phyloP scores from a whole-genome alignment of 306 rosid species.

The Lithocarpus polystachyus region DNA sequence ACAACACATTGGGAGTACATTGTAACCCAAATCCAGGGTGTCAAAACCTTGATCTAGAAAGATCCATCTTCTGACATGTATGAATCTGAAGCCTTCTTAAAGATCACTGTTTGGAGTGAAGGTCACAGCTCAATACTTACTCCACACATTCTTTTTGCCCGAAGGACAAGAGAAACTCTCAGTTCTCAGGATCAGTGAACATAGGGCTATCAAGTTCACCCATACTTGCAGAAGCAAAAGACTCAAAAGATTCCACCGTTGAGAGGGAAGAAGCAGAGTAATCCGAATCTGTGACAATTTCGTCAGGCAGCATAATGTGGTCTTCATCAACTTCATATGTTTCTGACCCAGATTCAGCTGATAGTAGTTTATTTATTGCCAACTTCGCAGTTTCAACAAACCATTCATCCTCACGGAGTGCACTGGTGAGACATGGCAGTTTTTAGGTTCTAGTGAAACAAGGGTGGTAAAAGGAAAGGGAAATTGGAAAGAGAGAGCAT shows the following conservation, averaged over 20 bases:
- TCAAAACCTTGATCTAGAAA: background rate
- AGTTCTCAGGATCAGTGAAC: slow-evolving; percentile 57
- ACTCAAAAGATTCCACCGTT: slow-evolving; percentile 58
- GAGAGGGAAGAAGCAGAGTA: slow-evolving; percentile 77
- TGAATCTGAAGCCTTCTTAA: background rate
- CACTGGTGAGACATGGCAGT: slow-evolving; percentile 41
- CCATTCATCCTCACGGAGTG: slow-evolving; percentile 96
- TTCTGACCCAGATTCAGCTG: slow-evolving; percentile 77
- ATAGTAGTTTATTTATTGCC: slow-evolving; percentile 72
- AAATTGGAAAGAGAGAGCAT: slow-evolving; percentile 11
- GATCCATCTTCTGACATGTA: background rate
- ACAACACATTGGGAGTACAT: background rate
- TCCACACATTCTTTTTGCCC: background rate
- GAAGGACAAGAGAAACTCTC: slow-evolving; percentile 4
- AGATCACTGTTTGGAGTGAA: background rate
- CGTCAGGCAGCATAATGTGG: slow-evolving; percentile 55
- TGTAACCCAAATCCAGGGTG: background rate
- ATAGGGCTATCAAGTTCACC: slow-evolving; percentile 88
- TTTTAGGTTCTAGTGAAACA: slow-evolving; percentile 17
- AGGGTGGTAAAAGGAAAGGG: slow-evolving; percentile 3
- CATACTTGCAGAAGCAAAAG: slow-evolving; percentile 95
- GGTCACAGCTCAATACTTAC: background rate
- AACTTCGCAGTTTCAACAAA: slow-evolving; percentile 86
- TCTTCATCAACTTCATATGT: slow-evolving; percentile 71
- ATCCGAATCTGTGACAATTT: slow-evolving; percentile 58